phyloP scores from a whole-genome alignment of 2,329 filamentous ascomycete species.

The Exophiala xenobiotica region DNA sequence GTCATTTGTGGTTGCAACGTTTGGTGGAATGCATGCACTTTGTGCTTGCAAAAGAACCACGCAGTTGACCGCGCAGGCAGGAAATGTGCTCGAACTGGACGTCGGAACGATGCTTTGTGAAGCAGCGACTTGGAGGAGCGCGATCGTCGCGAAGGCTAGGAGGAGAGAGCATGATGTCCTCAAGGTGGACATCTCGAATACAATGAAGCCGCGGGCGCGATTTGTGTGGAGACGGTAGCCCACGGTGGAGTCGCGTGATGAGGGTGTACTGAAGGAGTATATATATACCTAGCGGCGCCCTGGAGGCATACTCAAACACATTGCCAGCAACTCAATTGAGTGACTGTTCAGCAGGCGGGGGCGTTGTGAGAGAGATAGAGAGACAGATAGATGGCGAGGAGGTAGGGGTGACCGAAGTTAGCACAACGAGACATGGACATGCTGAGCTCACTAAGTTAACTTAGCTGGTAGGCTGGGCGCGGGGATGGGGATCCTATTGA shows the following conservation, averaged over 20 bases:
- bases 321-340: conserved; percentile 14
- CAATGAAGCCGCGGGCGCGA: background rate
- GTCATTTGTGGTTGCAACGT: conserved; percentile 49
- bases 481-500: too few relatives aligned
- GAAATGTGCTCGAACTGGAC: conserved; percentile 50
- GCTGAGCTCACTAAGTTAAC: too few relatives aligned
- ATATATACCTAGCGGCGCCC: too few relatives aligned
- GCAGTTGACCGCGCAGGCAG: conserved; percentile 62
- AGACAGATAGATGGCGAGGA: too few relatives aligned
- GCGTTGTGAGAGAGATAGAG: too few relatives aligned
- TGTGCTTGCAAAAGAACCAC: conserved; percentile 67
- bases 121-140: conserved; percentile 27
- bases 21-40: conserved; percentile 64
- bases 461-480: too few relatives aligned
- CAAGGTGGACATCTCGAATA: too few relatives aligned
- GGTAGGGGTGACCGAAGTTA: too few relatives aligned
- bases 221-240: background rate
- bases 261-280: conserved; percentile 1
- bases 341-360: conserved; percentile 5
- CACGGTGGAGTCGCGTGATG: background rate
- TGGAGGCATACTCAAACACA: conserved; percentile 8
- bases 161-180: conserved; percentile 12
- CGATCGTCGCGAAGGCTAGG: conserved; percentile 17
- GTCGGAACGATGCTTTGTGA: conserved; percentile 38
- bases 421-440: too few relatives aligned